phyloP scores from a whole-genome alignment of 1,284 basidiomycete species.

The Austroboletus sp. region DNA sequence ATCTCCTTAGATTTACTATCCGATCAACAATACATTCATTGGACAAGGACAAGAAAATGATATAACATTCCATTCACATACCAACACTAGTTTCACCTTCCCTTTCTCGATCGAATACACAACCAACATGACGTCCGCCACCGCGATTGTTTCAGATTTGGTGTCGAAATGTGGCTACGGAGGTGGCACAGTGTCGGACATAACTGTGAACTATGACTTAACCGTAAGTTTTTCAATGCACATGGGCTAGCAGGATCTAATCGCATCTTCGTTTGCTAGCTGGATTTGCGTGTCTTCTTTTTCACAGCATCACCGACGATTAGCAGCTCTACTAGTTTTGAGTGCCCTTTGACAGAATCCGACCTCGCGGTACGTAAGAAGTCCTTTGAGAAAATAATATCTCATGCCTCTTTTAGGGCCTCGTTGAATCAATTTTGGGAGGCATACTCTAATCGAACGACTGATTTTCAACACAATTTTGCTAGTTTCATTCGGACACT shows the following conservation, averaged over 20 bases:
- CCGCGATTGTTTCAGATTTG: slow-evolving; percentile 59
- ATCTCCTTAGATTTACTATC: slow-evolving; percentile 59
- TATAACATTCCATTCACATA: slow-evolving; percentile 59
- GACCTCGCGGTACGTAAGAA: slow-evolving; percentile 21
- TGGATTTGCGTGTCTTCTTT: slow-evolving; percentile 57
- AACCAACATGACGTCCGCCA: slow-evolving; percentile 51
- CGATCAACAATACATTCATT: slow-evolving; percentile 54
- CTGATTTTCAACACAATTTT: no score
- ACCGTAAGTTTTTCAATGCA: slow-evolving; percentile 37
- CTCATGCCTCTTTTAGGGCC: slow-evolving; percentile 14
- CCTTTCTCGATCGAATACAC: slow-evolving; percentile 75
- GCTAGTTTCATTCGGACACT: no score
- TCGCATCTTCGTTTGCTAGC: slow-evolving; percentile 33
- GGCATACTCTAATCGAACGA: not conserved
- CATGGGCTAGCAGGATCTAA: slow-evolving; percentile 8
- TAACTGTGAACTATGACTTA: slow-evolving; percentile 67
- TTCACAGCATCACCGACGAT: slow-evolving; percentile 66
- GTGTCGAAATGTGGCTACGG: slow-evolving; percentile 61
- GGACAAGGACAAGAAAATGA: slow-evolving; percentile 63
- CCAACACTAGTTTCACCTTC: slow-evolving; percentile 72
- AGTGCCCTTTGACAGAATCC: slow-evolving; percentile 52
- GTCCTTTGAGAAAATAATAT: not conserved
- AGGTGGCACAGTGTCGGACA: slow-evolving; percentile 42
- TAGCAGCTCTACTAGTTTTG: slow-evolving; percentile 58
- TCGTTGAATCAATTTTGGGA: slow-evolving; percentile 16